phyloP scores from a whole-genome alignment of 345 rosid species.

The Lepidium africanum region DNA sequence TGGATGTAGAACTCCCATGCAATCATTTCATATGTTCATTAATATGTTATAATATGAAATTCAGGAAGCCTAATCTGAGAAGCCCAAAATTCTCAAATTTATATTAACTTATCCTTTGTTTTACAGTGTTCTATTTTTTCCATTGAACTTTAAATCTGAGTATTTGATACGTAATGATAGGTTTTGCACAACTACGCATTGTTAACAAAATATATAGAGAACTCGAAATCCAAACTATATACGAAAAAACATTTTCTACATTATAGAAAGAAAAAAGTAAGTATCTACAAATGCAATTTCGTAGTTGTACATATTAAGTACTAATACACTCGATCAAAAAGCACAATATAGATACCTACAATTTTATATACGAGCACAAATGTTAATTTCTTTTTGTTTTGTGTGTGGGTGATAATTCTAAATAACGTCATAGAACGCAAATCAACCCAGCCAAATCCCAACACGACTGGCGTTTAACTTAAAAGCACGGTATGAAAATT shows the following conservation, averaged over 20 bases:
- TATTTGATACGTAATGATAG: too few relatives aligned
- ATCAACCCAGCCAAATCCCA: background rate
- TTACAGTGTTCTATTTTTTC: too few relatives aligned
- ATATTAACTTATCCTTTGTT: too few relatives aligned
- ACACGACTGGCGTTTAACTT: background rate
- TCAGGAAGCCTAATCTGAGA: background rate
- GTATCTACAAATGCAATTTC: conserved; percentile 8
- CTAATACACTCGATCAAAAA: background rate
- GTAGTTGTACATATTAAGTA: background rate
- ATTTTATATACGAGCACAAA: background rate
- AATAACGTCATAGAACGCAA: background rate
- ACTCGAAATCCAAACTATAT: background rate
- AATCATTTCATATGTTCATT: conserved; percentile 8
- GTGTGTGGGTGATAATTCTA: background rate
- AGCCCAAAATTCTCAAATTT: background rate
- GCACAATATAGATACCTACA: conserved; percentile 5
- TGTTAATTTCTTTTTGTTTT: background rate
- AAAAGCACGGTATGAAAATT: background rate
- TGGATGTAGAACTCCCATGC: conserved; percentile 1
- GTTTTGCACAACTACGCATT: too few relatives aligned
- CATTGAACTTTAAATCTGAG: too few relatives aligned
- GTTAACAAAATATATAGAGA: too few relatives aligned
- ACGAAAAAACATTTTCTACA: background rate
- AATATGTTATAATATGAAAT: background rate
- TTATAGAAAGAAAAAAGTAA: conserved; percentile 6